Percentiles rank a stretch among this genome's conserved stretches.
Evolutionary conservation across 2,329 filamentous ascomycete species (phyloP).

Genomic region (Ceratocystis alfenasii): DNA sequence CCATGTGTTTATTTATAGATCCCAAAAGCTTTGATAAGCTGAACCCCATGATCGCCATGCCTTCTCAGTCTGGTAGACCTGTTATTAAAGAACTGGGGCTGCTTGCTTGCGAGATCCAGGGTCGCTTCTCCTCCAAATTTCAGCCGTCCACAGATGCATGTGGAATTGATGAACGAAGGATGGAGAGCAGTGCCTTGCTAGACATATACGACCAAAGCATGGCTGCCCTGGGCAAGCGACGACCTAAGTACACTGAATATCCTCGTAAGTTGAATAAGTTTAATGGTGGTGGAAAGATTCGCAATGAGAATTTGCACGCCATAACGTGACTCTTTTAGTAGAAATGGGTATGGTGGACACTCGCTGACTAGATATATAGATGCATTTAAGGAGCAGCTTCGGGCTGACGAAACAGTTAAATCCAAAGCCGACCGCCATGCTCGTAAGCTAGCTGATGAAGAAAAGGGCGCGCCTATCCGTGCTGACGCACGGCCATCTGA

Average conservation of each 20-base stretch:
- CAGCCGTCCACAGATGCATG: slow-evolving; percentile 32
- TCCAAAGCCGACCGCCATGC: slow-evolving; percentile 38
- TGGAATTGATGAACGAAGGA: slow-evolving; percentile 34
- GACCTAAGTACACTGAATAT: slow-evolving; percentile 38
- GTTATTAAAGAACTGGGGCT: slow-evolving; percentile 32
- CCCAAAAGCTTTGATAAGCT: slow-evolving; percentile 38
- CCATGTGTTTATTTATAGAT: slow-evolving; percentile 23
- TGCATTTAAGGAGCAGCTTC: slow-evolving; percentile 37
- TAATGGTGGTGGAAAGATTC: not conserved
- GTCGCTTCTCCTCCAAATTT: slow-evolving; percentile 33
- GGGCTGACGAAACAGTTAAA: slow-evolving; percentile 35
- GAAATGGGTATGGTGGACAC: no score
- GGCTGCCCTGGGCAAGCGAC: slow-evolving; percentile 33
- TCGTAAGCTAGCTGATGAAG: slow-evolving; percentile 34
- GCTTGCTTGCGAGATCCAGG: slow-evolving; percentile 36
- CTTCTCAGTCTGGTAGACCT: slow-evolving; percentile 31
- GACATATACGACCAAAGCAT: slow-evolving; percentile 35
- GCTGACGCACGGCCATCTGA: slow-evolving; percentile 35
- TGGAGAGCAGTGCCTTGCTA: slow-evolving; percentile 32
- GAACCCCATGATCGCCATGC: slow-evolving; percentile 34
- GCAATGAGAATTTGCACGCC: no score
- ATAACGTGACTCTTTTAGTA: no score
- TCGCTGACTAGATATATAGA: slow-evolving; percentile 25
- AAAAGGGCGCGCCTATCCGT: slow-evolving; percentile 34
- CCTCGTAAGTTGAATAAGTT: slow-evolving; percentile 29